phyloP scores from a whole-genome alignment of 1,139 yeast genomes.

The Suhomyces bokatorum region DNA sequence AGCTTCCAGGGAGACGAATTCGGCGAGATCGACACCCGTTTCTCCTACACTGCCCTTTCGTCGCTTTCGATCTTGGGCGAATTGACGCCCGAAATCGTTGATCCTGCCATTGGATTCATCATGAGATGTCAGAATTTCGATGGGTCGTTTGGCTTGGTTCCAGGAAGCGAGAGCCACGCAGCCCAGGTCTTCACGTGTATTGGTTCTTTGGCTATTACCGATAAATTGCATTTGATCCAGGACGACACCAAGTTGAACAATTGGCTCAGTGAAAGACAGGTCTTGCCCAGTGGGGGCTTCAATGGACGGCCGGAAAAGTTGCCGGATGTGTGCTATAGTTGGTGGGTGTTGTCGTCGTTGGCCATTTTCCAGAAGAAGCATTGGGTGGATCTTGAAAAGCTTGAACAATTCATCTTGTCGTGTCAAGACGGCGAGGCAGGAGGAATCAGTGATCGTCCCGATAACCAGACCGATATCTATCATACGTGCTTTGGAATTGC shows the following conservation, averaged over 20 bases:
- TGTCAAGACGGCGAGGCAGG: constrained; percentile 82
- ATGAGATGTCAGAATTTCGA: constrained; percentile 81
- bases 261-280: constrained; percentile 93
- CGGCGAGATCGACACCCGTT: constrained; percentile 92
- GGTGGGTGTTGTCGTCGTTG: constrained; percentile 93
- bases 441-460: constrained; percentile 91
- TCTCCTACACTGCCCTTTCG: constrained; percentile 79
- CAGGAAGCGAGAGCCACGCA: constrained; percentile 94
- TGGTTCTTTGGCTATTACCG: constrained; percentile 73
- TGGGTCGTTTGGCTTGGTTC: constrained; percentile 92
- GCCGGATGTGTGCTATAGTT: constrained; percentile 95
- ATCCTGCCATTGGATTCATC: constrained; percentile 67
- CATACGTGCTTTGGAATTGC: constrained; percentile 91
- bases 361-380: constrained; percentile 64
- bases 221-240: constrained; percentile 56
- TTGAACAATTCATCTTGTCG: constrained; percentile 63
- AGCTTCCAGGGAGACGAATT: constrained; percentile 85
- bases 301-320: constrained; percentile 96
- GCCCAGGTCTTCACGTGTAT: constrained; percentile 90
- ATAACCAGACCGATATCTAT: constrained; percentile 87
- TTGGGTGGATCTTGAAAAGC: constrained; percentile 69
- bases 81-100: constrained; percentile 59
- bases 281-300: constrained; percentile 79
- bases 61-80: constrained; percentile 68
- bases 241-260: constrained; percentile 54